A percentile compares a stretch with the other conserved stretches of the same genome.
Conservation (phyloP, 2,329 filamentous ascomycete genomes). For the Calonectria pteridis region DNA sequence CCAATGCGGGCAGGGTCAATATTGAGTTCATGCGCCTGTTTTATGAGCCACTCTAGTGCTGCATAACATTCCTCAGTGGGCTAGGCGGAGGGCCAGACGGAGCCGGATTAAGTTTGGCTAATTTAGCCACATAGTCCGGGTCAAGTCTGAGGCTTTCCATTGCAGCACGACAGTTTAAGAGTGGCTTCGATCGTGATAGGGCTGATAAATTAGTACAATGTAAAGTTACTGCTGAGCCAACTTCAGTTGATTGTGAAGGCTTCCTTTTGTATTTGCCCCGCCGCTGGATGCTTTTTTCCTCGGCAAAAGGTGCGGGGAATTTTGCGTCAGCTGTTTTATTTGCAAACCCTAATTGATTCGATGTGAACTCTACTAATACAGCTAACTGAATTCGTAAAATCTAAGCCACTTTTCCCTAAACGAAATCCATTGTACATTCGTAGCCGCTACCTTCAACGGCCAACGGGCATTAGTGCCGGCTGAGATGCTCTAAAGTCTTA, state of each 20-base stretch:
- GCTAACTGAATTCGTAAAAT: not conserved
- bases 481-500: not conserved
- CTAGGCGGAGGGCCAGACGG: not conserved
- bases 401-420: not conserved
- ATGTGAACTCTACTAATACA: not conserved
- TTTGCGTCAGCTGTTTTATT: not conserved
- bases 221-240: not conserved
- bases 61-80: constrained; percentile 23
- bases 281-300: not conserved
- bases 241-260: too few relatives aligned
- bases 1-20: constrained; percentile 17
- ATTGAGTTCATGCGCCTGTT: not conserved
- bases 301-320: not conserved
- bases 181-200: not conserved
- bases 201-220: not conserved
- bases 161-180: too few relatives aligned
- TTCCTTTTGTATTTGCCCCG: not conserved
- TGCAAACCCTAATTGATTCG: not conserved
- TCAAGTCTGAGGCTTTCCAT: not conserved
- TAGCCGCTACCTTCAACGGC: not conserved
- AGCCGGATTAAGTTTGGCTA: not conserved
- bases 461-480: not conserved
- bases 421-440: not conserved
- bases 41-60: not conserved
- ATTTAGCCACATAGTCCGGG: not conserved